Evolutionary conservation across 257 asterid genomes (phyloP).

Genomic region (Solanum pimpinellifolium): DNA sequence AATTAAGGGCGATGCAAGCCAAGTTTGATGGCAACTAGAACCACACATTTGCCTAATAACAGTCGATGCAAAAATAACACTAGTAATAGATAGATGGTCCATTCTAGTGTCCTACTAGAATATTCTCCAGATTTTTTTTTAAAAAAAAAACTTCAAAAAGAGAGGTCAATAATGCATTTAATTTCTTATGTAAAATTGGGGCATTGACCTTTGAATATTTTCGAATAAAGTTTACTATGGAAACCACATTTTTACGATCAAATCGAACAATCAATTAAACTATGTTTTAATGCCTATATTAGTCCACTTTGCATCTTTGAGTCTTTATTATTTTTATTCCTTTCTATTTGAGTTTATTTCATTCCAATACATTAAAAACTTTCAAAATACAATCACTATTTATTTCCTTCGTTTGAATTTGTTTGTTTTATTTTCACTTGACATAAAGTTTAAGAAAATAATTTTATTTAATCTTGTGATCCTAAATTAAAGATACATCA

Average conservation of each 20-base stretch:
- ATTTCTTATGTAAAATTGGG: background rate
- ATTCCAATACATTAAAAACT: background rate
- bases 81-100: background rate
- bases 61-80: background rate
- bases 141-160: background rate
- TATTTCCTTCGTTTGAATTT: too few species aligned
- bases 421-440: too few species aligned
- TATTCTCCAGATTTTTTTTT: background rate
- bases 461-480: background rate
- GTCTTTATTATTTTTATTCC: background rate
- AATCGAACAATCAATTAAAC: background rate
- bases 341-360: background rate
- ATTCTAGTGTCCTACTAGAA: background rate
- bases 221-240: background rate
- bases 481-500: background rate
- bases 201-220: background rate
- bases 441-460: too few species aligned
- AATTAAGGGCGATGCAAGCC: background rate
- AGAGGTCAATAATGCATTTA: background rate
- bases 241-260: background rate
- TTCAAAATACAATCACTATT: background rate
- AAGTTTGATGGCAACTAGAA: background rate
- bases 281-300: background rate
- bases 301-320: background rate
- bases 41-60: background rate